Conservation (phyloP, 2,329 filamentous ascomycete genomes). For the Colletotrichum sp. region DNA sequence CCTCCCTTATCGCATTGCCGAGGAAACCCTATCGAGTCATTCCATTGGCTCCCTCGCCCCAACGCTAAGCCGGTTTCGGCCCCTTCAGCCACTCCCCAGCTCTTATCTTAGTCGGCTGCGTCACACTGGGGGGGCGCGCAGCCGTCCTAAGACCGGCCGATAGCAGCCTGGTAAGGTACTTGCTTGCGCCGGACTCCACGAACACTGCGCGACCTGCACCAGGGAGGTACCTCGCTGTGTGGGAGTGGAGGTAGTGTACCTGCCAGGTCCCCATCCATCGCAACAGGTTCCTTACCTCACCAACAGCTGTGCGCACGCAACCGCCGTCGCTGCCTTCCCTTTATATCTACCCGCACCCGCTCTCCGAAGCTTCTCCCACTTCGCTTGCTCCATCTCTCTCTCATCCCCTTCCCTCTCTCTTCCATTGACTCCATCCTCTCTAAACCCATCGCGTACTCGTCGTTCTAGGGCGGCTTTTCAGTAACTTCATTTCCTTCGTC, state of each 20-base stretch:
- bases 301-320: constrained; percentile 24
- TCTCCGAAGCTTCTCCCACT: constrained; percentile 25
- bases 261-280: neutral
- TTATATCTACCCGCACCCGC: constrained; percentile 27
- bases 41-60: constrained; percentile 24
- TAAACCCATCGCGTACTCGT: constrained; percentile 22
- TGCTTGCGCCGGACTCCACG: neutral
- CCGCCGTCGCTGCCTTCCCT: constrained; percentile 23
- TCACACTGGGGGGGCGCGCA: constrained; percentile 20
- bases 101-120: constrained; percentile 25
- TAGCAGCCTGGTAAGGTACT: neutral
- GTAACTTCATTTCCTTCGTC: constrained; percentile 29
- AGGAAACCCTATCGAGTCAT: constrained; percentile 29
- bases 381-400: constrained; percentile 29
- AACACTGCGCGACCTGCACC: neutral
- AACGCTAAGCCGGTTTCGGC: constrained; percentile 29
- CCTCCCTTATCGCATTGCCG: constrained; percentile 29
- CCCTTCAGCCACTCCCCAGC: constrained; percentile 22
- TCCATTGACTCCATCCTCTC: constrained; percentile 21
- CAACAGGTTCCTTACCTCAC: constrained; percentile 12
- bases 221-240: neutral
- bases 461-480: constrained; percentile 22
- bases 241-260: neutral
- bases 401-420: constrained; percentile 23
- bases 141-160: constrained; percentile 8